Conservation (phyloP, 2,329 filamentous ascomycete genomes). For the Cercospora berteroae region DNA sequence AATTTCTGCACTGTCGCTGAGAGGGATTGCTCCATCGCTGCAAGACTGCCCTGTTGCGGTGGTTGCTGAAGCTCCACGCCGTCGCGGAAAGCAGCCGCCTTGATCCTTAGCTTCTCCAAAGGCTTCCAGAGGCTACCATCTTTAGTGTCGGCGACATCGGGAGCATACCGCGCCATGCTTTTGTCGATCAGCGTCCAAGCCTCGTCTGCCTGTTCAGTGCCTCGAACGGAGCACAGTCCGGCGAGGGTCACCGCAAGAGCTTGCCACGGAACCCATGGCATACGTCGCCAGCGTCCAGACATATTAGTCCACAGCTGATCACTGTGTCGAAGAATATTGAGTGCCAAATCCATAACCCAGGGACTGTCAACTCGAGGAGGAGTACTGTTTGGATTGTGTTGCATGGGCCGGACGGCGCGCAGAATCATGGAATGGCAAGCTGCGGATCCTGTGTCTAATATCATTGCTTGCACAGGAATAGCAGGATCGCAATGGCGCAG, state of each 20-base stretch:
- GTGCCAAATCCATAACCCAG: conserved; percentile 39
- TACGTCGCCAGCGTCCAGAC: conserved; percentile 48
- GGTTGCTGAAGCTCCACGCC: neutral
- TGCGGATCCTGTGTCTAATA: conserved; percentile 24
- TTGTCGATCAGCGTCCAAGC: conserved; percentile 53
- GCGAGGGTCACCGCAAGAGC: conserved; percentile 54
- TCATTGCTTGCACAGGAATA: conserved; percentile 26
- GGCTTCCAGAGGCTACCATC: conserved; percentile 56
- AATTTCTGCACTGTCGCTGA: neutral
- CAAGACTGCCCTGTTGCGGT: neutral
- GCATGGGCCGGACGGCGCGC: conserved; percentile 35
- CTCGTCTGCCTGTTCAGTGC: conserved; percentile 48
- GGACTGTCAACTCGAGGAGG: conserved; percentile 36
- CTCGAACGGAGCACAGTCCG: conserved; percentile 52
- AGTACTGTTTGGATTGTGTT: conserved; percentile 24
- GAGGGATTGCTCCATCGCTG: neutral
- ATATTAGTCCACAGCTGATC: conserved; percentile 29
- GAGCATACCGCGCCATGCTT: conserved; percentile 46
- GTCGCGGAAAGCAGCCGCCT: conserved; percentile 41
- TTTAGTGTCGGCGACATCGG: conserved; percentile 51
- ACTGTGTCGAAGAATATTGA: conserved; percentile 46
- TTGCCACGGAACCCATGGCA: conserved; percentile 57
- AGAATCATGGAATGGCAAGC: conserved; percentile 29
- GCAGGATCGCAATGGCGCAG: conserved; percentile 30
- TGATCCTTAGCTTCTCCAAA: conserved; percentile 53